Conservation (phyloP, 495 filamentous ascomycete species). For the Penicillium desertorum region DNA sequence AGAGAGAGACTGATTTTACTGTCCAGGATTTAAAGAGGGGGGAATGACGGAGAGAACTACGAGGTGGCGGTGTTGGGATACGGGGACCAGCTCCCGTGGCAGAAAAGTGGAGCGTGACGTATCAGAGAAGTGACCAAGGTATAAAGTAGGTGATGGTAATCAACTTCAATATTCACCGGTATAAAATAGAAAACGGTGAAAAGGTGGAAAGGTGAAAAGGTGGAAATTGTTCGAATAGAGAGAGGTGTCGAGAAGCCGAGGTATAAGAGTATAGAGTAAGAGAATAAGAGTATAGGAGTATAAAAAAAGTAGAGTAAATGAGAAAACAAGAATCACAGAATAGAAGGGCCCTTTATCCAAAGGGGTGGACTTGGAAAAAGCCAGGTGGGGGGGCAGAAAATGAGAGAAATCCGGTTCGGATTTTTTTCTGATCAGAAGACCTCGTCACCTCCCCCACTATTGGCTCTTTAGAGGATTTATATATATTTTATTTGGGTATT, state of each 20-base stretch:
- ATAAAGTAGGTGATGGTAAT: background rate
- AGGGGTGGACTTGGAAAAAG: conserved; percentile 13
- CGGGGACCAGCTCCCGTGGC: conserved; percentile 20
- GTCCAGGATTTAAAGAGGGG: conserved; percentile 15
- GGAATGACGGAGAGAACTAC: conserved; percentile 19
- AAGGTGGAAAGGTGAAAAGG: background rate
- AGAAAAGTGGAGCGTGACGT: conserved; percentile 37
- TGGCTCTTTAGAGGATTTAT: background rate
- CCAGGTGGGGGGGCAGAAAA: conserved; percentile 8
- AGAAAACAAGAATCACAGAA: conserved; percentile 1
- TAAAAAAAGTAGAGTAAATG: conserved; percentile 1
- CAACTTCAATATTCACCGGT: background rate
- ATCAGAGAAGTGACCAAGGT: conserved; percentile 21
- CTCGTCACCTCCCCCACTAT: conserved; percentile 34
- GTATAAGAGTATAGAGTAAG: too few relatives aligned
- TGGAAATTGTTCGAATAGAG: background rate
- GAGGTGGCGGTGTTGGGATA: conserved; percentile 20
- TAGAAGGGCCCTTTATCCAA: conserved; percentile 16
- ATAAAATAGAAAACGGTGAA: background rate
- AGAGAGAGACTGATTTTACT: conserved; percentile 20
- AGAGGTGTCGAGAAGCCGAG: background rate
- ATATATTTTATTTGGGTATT: too few relatives aligned
- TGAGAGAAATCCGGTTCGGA: conserved; percentile 32
- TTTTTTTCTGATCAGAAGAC: conserved; percentile 47
- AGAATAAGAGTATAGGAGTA: background rate